Conservation (phyloP, 1,284 basidiomycete genomes). For the Apiotrichum siamense region DNA sequence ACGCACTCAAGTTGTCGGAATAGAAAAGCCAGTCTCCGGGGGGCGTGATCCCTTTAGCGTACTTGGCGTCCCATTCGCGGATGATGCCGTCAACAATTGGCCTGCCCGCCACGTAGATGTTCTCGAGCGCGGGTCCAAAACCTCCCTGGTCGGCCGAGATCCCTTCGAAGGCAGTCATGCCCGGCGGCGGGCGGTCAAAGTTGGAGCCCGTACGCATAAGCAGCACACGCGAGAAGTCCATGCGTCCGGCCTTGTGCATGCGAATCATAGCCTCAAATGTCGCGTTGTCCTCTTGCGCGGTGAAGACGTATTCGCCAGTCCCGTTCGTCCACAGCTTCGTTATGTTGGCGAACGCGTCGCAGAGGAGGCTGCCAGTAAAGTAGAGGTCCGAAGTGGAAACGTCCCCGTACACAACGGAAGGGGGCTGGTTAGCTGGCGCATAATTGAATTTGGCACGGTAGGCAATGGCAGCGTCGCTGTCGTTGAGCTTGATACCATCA, state of each 20-base stretch:
- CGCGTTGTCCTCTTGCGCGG: constrained; percentile 54
- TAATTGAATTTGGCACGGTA: constrained; percentile 44
- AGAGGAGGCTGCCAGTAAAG: constrained; percentile 49
- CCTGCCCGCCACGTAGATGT: constrained; percentile 35
- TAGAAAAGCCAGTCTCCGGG: no score
- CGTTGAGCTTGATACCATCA: constrained; percentile 42
- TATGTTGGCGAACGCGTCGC: constrained; percentile 49
- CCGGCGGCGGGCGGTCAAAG: constrained; percentile 49
- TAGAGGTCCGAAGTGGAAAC: constrained; percentile 51
- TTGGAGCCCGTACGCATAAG: constrained; percentile 51
- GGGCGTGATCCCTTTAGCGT: constrained; percentile 29
- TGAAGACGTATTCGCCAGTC: constrained; percentile 46
- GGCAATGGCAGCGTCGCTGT: constrained; percentile 30
- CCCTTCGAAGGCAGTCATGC: constrained; percentile 21
- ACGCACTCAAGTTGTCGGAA: no score
- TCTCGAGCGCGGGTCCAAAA: constrained; percentile 33
- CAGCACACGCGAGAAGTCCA: constrained; percentile 52
- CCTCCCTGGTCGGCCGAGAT: constrained; percentile 39
- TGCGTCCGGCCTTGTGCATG: constrained; percentile 43
- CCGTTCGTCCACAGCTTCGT: constrained; percentile 46
- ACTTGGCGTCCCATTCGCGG: constrained; percentile 30
- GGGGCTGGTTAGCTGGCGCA: constrained; percentile 43
- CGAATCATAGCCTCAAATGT: constrained; percentile 51
- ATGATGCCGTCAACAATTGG: constrained; percentile 40
- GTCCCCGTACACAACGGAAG: constrained; percentile 45